These are phyloP conservation scores for Musa itinerans DNA, from an alignment of 176 grass and related monocot species.

Conservation along the genomic window DNA sequence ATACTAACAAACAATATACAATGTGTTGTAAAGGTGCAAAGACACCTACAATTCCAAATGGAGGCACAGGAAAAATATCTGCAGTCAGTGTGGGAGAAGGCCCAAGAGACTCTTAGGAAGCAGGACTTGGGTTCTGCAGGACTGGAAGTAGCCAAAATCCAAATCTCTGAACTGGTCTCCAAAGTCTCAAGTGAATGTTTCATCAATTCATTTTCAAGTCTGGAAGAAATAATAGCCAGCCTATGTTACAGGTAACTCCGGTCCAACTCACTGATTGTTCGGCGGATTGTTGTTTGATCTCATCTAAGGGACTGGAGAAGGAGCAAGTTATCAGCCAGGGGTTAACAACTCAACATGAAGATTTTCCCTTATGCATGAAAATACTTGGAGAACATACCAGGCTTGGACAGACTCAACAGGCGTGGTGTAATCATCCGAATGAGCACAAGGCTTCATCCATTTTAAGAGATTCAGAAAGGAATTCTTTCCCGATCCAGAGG, in stretches of 20 bases:
- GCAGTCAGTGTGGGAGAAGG: slow-evolving; percentile 88
- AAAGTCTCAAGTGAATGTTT: slow-evolving; percentile 48
- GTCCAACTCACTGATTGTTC: slow-evolving; percentile 50
- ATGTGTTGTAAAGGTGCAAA: slow-evolving; percentile 51
- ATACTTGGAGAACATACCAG: background rate
- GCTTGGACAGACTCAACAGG: background rate
- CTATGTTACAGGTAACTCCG: slow-evolving; percentile 29
- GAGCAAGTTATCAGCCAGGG: slow-evolving; percentile 28
- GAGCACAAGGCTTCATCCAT: background rate
- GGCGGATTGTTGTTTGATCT: slow-evolving; percentile 56
- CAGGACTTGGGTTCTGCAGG: slow-evolving; percentile 37
- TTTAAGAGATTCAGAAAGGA: slow-evolving; percentile 7
- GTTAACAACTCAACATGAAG: background rate
- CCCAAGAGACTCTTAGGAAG: slow-evolving; percentile 66
- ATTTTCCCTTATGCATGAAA: background rate
- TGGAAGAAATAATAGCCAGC: slow-evolving; percentile 31
- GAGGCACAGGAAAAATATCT: slow-evolving; percentile 92
- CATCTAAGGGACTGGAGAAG: slow-evolving; percentile 60
- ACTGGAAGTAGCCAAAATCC: slow-evolving; percentile 67
- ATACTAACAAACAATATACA: background rate
- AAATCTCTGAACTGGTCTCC: slow-evolving; percentile 68
- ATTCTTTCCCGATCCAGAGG: background rate
- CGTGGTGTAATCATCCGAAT: background rate
- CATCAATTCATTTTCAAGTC: slow-evolving; percentile 27
- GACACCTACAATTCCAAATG: slow-evolving; percentile 81